Conservation (phyloP, 345 rosid species). For the Populus simonii region DNA sequence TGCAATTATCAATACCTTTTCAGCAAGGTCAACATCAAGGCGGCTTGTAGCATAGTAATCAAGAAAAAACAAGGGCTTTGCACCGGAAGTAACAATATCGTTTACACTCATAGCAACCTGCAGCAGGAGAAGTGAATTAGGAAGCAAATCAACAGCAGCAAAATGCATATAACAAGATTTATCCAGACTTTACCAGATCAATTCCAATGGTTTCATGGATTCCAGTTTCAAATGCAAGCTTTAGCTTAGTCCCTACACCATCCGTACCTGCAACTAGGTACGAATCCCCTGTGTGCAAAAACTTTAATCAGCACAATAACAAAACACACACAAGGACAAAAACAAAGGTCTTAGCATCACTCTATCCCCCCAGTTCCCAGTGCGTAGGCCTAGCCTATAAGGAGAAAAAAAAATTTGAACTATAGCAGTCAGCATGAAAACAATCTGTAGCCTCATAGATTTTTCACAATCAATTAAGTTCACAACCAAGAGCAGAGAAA, state of each 20-base stretch:
- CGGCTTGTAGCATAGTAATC: constrained; percentile 93
- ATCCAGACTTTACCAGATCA: constrained; percentile 56
- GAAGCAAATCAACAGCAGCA: constrained; percentile 3
- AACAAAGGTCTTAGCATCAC: background rate
- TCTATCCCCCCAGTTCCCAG: background rate
- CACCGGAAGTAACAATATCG: constrained; percentile 93
- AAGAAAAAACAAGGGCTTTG: constrained; percentile 86
- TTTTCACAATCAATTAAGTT: background rate
- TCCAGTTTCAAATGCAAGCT: constrained; percentile 90
- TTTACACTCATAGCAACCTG: constrained; percentile 99
- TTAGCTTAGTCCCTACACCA: constrained; percentile 98
- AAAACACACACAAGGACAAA: background rate
- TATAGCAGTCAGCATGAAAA: no score
- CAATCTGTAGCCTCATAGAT: background rate
- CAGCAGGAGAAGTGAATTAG: constrained; percentile 5
- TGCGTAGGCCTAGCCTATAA: background rate
- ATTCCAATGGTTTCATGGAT: constrained; percentile 90
- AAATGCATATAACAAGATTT: background rate
- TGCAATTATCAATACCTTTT: constrained; percentile 47
- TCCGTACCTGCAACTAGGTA: constrained; percentile 95
- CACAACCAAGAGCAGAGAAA: background rate
- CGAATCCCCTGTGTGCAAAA: constrained; percentile 58
- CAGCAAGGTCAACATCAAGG: constrained; percentile 96
- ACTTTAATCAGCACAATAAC: background rate
- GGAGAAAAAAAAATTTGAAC: no score